A percentile compares a stretch with the other conserved stretches of the same genome.
phyloP scores from a whole-genome alignment of 345 rosid genomes.

The Gossypium rotundifolium region DNA sequence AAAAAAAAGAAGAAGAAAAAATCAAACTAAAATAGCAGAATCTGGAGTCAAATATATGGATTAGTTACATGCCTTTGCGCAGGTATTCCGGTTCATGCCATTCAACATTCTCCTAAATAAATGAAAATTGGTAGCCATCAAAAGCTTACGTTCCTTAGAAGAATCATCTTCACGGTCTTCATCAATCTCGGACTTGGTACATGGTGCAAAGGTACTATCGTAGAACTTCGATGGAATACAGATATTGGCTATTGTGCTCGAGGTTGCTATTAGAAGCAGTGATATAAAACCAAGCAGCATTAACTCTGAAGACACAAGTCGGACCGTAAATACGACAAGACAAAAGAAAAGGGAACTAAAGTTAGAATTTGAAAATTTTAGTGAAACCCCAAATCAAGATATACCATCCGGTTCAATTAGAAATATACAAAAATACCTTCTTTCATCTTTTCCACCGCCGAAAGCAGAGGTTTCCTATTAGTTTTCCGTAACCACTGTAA shows the following conservation, averaged over 20 bases:
- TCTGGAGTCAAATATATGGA: background rate
- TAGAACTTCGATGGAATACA: constrained; percentile 89
- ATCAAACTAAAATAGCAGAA: background rate
- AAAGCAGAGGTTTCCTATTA: constrained; percentile 74
- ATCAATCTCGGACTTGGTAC: constrained; percentile 56
- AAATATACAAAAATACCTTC: constrained; percentile 47
- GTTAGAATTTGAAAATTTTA: background rate
- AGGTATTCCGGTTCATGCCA: constrained; percentile 39
- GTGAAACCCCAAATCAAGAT: constrained; percentile 4
- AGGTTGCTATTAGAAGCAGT: constrained; percentile 83
- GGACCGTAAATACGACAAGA: constrained; percentile 11
- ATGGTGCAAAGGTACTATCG: constrained; percentile 66
- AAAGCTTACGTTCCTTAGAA: constrained; percentile 51
- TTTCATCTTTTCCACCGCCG: constrained; percentile 94
- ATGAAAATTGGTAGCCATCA: constrained; percentile 25
- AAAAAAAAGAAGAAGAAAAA: background rate
- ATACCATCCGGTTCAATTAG: background rate
- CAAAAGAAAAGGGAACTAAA: background rate
- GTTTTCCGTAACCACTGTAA: constrained; percentile 81
- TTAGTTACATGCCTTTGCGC: constrained; percentile 56
- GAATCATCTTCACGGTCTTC: constrained; percentile 44
- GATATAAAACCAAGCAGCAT: constrained; percentile 99
- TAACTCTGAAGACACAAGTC: constrained; percentile 48
- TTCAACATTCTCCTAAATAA: constrained; percentile 56
- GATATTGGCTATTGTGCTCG: constrained; percentile 75